Conservation (phyloP, 2,329 filamentous ascomycete species). For the Colletotrichum ledebouriae region DNA sequence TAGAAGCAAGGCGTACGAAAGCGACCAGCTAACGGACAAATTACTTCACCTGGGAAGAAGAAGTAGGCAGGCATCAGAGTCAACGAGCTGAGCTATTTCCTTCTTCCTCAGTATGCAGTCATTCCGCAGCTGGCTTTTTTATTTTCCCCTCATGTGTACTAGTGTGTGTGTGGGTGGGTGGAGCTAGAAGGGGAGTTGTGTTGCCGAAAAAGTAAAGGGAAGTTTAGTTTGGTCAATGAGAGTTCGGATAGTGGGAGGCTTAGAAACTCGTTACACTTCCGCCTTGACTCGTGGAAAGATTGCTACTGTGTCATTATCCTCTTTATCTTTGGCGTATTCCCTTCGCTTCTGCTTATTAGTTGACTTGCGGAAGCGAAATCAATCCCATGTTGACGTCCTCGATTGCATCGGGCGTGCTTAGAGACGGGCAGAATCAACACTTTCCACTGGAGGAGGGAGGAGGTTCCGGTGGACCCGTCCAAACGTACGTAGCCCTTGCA, state of each 20-base stretch:
- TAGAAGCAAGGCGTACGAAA: neutral
- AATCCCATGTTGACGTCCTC: too few relatives aligned
- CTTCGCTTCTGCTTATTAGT: too few relatives aligned
- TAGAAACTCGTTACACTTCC: neutral
- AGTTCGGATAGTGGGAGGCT: neutral
- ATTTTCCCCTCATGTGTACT: too few relatives aligned
- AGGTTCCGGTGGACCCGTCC: conserved; percentile 34
- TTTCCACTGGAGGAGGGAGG: neutral
- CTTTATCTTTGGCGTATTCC: too few relatives aligned
- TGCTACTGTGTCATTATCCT: too few relatives aligned
- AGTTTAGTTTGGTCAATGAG: neutral
- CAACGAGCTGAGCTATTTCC: neutral
- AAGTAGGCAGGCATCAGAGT: neutral
- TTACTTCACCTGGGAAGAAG: neutral
- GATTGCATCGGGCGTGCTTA: too few relatives aligned
- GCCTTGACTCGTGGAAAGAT: too few relatives aligned
- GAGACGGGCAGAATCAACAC: too few relatives aligned
- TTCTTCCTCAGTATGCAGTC: neutral
- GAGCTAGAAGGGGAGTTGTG: neutral
- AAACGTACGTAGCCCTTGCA: conserved; percentile 17
- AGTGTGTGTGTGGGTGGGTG: too few relatives aligned
- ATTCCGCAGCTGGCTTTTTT: too few relatives aligned
- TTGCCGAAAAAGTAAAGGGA: neutral
- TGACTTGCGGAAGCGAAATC: too few relatives aligned
- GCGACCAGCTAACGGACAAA: too few relatives aligned